Evolutionary conservation across 2,329 filamentous ascomycete species (phyloP).

Genomic region (Beauveria caledonica): DNA sequence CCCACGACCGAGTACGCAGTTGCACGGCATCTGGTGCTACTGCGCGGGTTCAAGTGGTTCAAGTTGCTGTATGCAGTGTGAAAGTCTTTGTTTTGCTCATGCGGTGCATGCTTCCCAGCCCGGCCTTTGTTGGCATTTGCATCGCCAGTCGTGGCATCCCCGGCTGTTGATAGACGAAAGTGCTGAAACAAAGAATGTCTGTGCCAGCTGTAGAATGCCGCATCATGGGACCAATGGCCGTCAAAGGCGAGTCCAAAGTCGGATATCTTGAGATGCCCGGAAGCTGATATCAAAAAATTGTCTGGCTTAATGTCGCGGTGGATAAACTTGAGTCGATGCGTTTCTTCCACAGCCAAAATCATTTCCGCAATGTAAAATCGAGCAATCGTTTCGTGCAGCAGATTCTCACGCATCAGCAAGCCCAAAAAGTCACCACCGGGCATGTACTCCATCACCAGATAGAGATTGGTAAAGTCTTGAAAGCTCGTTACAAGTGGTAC

Average conservation of each 20-base stretch:
- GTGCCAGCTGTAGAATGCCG: conserved; percentile 76
- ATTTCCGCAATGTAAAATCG: conserved; percentile 92
- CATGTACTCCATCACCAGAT: conserved; percentile 98
- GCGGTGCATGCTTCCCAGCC: conserved; percentile 21
- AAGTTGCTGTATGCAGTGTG: conserved; percentile 22
- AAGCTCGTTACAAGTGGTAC: conserved; percentile 84
- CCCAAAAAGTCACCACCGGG: conserved; percentile 91
- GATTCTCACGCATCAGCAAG: conserved; percentile 74
- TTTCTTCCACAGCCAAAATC: conserved; percentile 89
- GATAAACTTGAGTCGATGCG: conserved; percentile 80
- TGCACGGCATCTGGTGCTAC: conserved; percentile 58
- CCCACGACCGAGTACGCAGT: conserved; percentile 82
- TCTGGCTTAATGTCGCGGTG: conserved; percentile 96
- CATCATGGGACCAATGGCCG: conserved; percentile 89
- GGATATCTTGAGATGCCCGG: conserved; percentile 88
- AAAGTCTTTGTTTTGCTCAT: conserved; percentile 26
- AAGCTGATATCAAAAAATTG: conserved; percentile 85
- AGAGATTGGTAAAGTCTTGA: conserved; percentile 75
- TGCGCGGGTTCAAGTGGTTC: conserved; percentile 37
- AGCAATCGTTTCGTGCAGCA: conserved; percentile 68
- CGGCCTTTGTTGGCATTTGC: conserved; percentile 28
- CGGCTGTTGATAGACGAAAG: conserved; percentile 63
- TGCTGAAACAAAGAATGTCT: conserved; percentile 71
- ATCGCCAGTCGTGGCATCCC: conserved; percentile 64
- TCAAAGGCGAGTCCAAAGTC: conserved; percentile 96